phyloP scores from a whole-genome alignment of 2,329 filamentous ascomycete species.

The Parastagonospora avenae region DNA sequence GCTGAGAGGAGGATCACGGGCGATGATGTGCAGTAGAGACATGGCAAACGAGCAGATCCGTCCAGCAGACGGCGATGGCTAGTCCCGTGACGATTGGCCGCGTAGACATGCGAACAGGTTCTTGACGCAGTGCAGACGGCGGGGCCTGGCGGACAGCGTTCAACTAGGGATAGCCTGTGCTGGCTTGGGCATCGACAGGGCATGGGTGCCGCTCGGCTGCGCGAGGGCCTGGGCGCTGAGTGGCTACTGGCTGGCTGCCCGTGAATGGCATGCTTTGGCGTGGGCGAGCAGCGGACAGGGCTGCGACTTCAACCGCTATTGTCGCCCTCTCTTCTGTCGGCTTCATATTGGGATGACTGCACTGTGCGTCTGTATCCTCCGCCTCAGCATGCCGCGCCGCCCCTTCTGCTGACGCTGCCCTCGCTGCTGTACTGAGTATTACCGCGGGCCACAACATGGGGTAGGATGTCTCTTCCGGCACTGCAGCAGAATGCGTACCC shows the following conservation, averaged over 20 bases:
- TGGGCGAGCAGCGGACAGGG: slow-evolving; percentile 26
- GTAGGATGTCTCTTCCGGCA: slow-evolving; percentile 43
- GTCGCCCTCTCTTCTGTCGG: slow-evolving; percentile 7
- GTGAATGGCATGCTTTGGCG: slow-evolving; percentile 31
- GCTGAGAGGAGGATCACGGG: background rate
- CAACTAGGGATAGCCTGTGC: background rate
- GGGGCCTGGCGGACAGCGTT: background rate
- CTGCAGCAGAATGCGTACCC: slow-evolving; percentile 37
- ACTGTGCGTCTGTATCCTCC: slow-evolving; percentile 23
- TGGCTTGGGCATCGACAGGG: background rate
- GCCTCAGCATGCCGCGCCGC: slow-evolving; percentile 21
- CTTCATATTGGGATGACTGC: slow-evolving; percentile 32
- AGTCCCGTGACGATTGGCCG: background rate
- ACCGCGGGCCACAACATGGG: slow-evolving; percentile 35
- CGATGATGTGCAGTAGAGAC: no score
- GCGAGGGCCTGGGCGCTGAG: background rate
- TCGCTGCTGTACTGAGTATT: slow-evolving; percentile 10
- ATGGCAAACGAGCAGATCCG: no score
- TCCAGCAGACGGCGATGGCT: no score
- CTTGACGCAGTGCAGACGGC: background rate
- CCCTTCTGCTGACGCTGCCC: slow-evolving; percentile 22
- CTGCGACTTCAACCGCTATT: slow-evolving; percentile 28
- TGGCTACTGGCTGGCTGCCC: slow-evolving; percentile 10
- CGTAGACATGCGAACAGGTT: background rate
- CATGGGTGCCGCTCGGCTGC: background rate